Conservation (phyloP, 129 eudicot species). For the Tagetes erecta region DNA sequence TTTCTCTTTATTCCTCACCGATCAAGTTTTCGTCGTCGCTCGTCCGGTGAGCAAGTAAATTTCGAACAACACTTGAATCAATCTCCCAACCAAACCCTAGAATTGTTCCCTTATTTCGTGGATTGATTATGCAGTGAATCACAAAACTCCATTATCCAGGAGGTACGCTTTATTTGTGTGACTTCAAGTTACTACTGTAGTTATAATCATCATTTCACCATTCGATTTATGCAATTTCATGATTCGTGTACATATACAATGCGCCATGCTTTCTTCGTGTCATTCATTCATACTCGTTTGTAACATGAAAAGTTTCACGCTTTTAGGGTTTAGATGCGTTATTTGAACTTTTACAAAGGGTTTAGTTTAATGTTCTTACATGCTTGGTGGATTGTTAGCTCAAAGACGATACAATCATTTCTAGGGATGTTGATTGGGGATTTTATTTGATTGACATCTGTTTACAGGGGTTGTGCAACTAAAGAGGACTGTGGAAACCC, state of each 20-base stretch:
- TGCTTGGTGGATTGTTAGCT: slow-evolving; percentile 11
- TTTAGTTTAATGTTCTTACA: slow-evolving; percentile 8
- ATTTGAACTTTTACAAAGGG: not conserved
- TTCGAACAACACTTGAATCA: not conserved
- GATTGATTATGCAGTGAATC: slow-evolving; percentile 1
- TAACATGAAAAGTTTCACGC: not conserved
- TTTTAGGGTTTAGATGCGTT: slow-evolving; percentile 30
- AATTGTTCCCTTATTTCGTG: not conserved
- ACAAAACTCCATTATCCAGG: not conserved
- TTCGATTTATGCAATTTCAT: slow-evolving; percentile 6
- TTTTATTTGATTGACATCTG: not conserved
- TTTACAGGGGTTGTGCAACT: not conserved
- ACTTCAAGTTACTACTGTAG: slow-evolving; percentile 19
- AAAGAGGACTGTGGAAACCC: slow-evolving; percentile 18
- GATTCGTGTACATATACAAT: not conserved
- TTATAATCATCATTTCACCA: not conserved
- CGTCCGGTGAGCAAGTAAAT: slow-evolving; percentile 18
- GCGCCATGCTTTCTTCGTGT: not conserved
- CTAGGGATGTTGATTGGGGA: not conserved
- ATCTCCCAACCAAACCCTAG: slow-evolving; percentile 13
- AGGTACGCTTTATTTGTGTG: slow-evolving; percentile 5
- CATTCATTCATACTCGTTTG: not conserved
- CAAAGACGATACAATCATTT: not conserved
- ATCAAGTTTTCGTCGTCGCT: slow-evolving; percentile 23
- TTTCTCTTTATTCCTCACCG: slow-evolving; percentile 12